A percentile compares a stretch with the other conserved stretches of the same genome.
These are phyloP conservation scores for Leccinum subrobustum DNA, from an alignment of 1,284 basidiomycete genomes.

Conservation along the genomic window DNA sequence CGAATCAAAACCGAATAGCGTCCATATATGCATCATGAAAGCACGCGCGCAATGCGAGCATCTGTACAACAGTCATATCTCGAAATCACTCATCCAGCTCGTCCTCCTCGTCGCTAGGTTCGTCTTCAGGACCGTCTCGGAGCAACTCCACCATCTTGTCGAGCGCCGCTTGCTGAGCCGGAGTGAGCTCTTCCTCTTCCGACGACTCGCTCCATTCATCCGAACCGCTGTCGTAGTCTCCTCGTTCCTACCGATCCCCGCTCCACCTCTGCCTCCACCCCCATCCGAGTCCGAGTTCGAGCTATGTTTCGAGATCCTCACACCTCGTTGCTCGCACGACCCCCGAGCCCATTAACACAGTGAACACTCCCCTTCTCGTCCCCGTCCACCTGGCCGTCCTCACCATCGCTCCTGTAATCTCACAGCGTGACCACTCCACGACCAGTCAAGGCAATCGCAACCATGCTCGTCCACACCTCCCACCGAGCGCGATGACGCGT, in stretches of 20 bases:
- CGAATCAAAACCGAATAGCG: not conserved
- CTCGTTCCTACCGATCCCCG: slow-evolving; percentile 22
- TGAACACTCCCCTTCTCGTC: no score
- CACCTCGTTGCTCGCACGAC: no score
- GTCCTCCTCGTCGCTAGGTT: slow-evolving; percentile 39
- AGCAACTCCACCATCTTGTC: slow-evolving; percentile 65
- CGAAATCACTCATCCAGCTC: slow-evolving; percentile 36
- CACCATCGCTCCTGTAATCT: no score
- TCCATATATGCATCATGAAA: not conserved
- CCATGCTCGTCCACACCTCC: no score
- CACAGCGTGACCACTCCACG: no score
- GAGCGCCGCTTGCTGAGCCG: slow-evolving; percentile 52
- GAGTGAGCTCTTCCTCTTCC: slow-evolving; percentile 48
- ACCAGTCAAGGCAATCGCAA: no score
- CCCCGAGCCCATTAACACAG: no score
- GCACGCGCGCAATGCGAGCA: not conserved
- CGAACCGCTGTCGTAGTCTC: slow-evolving; percentile 20
- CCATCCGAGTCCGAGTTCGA: slow-evolving; percentile 16
- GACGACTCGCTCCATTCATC: slow-evolving; percentile 21
- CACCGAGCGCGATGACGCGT: no score
- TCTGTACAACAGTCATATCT: not conserved
- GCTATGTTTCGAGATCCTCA: slow-evolving; percentile 30
- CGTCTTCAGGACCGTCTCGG: slow-evolving; percentile 47
- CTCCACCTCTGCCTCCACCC: slow-evolving; percentile 13
- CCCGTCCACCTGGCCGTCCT: no score